These are phyloP conservation scores for Akanthomyces lecanii DNA, from an alignment of 2,329 filamentous ascomycete genomes.

Conservation along the genomic window DNA sequence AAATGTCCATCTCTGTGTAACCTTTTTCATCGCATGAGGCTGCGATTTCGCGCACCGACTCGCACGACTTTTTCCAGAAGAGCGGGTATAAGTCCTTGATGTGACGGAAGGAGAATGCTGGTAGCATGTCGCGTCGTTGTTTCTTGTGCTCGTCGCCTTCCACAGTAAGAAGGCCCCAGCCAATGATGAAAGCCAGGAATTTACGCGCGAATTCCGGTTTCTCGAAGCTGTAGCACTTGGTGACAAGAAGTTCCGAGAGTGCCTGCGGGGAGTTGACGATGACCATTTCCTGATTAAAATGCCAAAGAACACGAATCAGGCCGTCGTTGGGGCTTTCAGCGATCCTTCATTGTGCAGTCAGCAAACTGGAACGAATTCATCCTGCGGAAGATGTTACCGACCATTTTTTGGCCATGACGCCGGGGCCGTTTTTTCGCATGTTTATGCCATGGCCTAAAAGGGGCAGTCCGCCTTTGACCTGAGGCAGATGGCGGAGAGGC, in stretches of 20 bases:
- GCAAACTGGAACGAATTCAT: neutral
- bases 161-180: constrained; percentile 44
- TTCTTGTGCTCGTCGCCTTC: constrained; percentile 32
- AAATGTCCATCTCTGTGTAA: constrained; percentile 20
- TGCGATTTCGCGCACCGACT: constrained; percentile 22
- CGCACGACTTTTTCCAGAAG: constrained; percentile 30
- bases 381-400: constrained; percentile 36
- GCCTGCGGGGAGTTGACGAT: constrained; percentile 55
- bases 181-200: constrained; percentile 78
- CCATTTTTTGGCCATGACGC: constrained; percentile 59
- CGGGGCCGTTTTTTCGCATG: constrained; percentile 7
- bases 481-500: constrained; percentile 36
- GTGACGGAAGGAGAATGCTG: constrained; percentile 31
- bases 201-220: constrained; percentile 55
- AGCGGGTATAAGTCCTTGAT: constrained; percentile 31
- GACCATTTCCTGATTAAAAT: constrained; percentile 56
- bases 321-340: constrained; percentile 59
- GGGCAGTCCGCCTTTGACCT: constrained; percentile 28
- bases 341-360: constrained; percentile 38
- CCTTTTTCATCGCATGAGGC: constrained; percentile 11
- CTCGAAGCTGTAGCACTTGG: constrained; percentile 61
- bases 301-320: constrained; percentile 57
- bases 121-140: constrained; percentile 30
- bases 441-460: constrained; percentile 13
- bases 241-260: constrained; percentile 60